phyloP scores from a whole-genome alignment of 331 rosid genomes.

The Phaseolus coccineus region DNA sequence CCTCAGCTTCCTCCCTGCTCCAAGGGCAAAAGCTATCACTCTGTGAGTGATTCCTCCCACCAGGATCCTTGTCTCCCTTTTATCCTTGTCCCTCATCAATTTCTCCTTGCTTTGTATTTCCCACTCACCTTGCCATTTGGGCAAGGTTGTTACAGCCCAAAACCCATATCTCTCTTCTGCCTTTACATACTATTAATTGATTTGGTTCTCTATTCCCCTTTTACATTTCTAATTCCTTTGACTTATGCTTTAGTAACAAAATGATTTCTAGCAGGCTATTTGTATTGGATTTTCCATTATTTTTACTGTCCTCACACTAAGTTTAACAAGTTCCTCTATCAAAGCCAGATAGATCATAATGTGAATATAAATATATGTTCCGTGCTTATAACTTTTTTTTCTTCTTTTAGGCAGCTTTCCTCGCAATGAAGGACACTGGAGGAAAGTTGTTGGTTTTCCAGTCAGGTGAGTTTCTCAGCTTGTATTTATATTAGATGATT shows the following conservation, averaged over 20 bases:
- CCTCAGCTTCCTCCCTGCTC: not conserved
- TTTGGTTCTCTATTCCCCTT: not conserved
- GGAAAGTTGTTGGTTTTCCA: constrained; percentile 95
- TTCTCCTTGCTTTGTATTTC: not conserved
- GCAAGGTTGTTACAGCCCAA: constrained; percentile 11
- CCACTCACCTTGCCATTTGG: not conserved
- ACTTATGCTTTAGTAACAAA: not conserved
- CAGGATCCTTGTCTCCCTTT: not conserved
- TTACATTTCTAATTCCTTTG: constrained; percentile 13
- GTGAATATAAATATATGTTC: constrained; percentile 12
- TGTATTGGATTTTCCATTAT: constrained; percentile 9
- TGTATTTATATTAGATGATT: constrained; percentile 25
- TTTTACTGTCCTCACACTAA: not conserved
- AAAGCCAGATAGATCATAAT: constrained; percentile 6
- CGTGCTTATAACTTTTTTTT: constrained; percentile 35
- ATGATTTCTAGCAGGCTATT: constrained; percentile 19
- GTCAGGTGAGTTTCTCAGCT: constrained; percentile 76
- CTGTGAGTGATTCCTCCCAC: not conserved
- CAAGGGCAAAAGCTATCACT: not conserved
- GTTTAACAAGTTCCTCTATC: constrained; percentile 21
- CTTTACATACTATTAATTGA: constrained; percentile 15
- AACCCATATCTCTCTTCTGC: not conserved
- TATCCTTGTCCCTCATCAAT: not conserved
- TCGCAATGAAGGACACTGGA: constrained; percentile 94
- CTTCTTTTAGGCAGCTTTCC: constrained; percentile 81